Evolutionary conservation across 2,329 filamentous ascomycete species (phyloP).

Genomic region (Cordyceps javanica): DNA sequence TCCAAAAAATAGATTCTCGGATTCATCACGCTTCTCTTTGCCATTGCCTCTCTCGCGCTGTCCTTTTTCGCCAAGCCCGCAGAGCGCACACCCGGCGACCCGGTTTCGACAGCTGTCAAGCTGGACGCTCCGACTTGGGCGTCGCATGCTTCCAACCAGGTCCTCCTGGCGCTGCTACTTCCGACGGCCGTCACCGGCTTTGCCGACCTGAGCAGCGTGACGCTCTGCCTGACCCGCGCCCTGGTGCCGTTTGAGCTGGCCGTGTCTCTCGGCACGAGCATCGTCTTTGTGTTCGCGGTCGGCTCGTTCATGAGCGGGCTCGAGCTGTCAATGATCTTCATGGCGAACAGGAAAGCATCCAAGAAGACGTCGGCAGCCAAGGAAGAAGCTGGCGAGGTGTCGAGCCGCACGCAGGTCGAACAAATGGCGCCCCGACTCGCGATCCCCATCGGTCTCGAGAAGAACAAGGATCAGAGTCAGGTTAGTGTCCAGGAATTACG

Average conservation of each 20-base stretch:
- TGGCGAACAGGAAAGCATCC: neutral
- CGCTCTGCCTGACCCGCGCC: slow-evolving; percentile 22
- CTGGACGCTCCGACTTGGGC: neutral
- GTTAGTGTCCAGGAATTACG: neutral
- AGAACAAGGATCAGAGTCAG: neutral
- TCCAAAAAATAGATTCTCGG: slow-evolving; percentile 22
- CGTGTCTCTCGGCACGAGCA: slow-evolving; percentile 20
- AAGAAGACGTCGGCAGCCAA: neutral
- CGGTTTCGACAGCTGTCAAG: neutral
- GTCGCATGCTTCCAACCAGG: slow-evolving; percentile 20
- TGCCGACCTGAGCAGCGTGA: slow-evolving; percentile 21
- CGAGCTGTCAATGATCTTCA: slow-evolving; percentile 17
- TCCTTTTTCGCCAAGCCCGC: slow-evolving; percentile 20
- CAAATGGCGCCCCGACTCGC: neutral
- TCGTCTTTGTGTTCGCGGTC: slow-evolving; percentile 20
- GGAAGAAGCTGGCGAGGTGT: neutral
- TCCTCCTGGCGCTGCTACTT: slow-evolving; percentile 21
- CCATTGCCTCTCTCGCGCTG: slow-evolving; percentile 19
- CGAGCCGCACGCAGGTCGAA: neutral
- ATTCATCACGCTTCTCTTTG: slow-evolving; percentile 22
- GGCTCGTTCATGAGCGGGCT: slow-evolving; percentile 19
- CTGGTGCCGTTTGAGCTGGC: slow-evolving; percentile 22
- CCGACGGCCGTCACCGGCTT: slow-evolving; percentile 23
- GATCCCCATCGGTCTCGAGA: neutral
- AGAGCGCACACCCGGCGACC: neutral